Percentiles rank a stretch among this genome's conserved stretches.
Conservation (phyloP, 2,329 filamentous ascomycete genomes). For the Diaporthe destruens region DNA sequence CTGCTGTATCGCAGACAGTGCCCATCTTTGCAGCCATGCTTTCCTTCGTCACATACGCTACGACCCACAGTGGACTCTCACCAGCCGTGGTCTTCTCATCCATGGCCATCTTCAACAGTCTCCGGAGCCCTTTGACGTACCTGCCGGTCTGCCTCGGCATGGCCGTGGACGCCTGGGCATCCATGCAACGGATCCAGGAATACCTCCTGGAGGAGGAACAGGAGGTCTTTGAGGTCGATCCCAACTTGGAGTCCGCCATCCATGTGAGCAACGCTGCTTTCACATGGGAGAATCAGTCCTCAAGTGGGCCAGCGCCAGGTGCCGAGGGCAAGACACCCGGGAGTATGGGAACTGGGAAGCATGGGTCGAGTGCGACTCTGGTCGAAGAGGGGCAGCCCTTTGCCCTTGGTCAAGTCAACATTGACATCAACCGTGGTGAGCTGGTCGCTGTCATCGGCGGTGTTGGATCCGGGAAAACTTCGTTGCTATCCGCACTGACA, state of each 20-base stretch:
- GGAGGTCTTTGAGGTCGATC: constrained; percentile 74
- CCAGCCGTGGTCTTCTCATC: constrained; percentile 92
- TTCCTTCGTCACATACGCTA: constrained; percentile 85
- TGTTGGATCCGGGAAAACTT: constrained; percentile 93
- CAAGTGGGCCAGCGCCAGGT: constrained; percentile 42
- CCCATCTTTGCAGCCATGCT: constrained; percentile 97
- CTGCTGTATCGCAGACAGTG: constrained; percentile 85
- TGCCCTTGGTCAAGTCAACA: constrained; percentile 75
- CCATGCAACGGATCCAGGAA: constrained; percentile 86
- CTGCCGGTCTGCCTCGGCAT: constrained; percentile 90
- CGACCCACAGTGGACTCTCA: constrained; percentile 75
- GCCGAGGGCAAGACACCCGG: background rate
- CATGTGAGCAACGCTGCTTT: constrained; percentile 81
- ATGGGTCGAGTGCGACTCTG: constrained; percentile 69
- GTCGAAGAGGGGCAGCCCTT: constrained; percentile 71
- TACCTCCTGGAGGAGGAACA: constrained; percentile 88
- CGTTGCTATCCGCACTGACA: constrained; percentile 86
- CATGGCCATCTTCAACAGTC: constrained; percentile 90
- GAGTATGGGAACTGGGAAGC: constrained; percentile 66
- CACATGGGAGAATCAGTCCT: constrained; percentile 80
- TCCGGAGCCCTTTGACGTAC: constrained; percentile 86
- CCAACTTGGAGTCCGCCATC: constrained; percentile 75
- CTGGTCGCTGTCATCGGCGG: constrained; percentile 85
- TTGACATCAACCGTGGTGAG: constrained; percentile 79
- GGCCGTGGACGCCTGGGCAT: constrained; percentile 89